Conservation (phyloP, 192 early-diverging fungal species). For the Obelidium mucronatum region DNA sequence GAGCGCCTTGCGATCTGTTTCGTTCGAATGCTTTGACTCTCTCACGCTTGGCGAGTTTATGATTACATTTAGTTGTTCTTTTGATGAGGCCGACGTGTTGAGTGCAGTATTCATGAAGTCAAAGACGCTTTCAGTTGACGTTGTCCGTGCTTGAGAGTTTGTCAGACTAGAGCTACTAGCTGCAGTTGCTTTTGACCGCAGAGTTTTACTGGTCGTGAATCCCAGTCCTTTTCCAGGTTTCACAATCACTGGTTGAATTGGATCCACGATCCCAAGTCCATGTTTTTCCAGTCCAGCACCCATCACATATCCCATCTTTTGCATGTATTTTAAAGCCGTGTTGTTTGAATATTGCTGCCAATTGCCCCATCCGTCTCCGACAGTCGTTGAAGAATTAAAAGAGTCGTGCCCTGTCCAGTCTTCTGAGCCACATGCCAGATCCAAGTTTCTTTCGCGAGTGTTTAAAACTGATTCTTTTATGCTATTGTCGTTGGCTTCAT, state of each 20-base stretch:
- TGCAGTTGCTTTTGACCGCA: no score
- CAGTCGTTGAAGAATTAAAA: no score
- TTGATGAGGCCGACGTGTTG: no score
- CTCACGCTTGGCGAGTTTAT: not conserved
- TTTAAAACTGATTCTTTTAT: no score
- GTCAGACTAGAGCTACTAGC: no score
- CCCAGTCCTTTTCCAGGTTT: constrained; percentile 45
- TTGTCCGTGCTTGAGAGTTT: not conserved
- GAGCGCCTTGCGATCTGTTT: not conserved
- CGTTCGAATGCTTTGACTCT: not conserved
- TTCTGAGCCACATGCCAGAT: no score
- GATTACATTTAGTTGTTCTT: no score
- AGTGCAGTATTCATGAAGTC: not conserved
- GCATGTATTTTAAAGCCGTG: not conserved
- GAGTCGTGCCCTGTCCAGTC: no score
- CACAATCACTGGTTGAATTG: constrained; percentile 85
- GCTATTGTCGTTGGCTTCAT: no score
- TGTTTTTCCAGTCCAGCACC: constrained; percentile 89
- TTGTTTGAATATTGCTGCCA: not conserved
- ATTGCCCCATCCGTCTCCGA: no score
- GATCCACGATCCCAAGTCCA: constrained; percentile 87
- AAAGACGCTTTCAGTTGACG: not conserved
- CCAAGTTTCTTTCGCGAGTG: no score
- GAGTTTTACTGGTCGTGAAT: not conserved
- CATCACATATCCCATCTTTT: constrained; percentile 80